Evolutionary conservation across 768 basidiomycete genomes (phyloP), one percentile per base, ranked within the genome.

Genomic region (Gloeopeniophorella convolvens): DNA sequence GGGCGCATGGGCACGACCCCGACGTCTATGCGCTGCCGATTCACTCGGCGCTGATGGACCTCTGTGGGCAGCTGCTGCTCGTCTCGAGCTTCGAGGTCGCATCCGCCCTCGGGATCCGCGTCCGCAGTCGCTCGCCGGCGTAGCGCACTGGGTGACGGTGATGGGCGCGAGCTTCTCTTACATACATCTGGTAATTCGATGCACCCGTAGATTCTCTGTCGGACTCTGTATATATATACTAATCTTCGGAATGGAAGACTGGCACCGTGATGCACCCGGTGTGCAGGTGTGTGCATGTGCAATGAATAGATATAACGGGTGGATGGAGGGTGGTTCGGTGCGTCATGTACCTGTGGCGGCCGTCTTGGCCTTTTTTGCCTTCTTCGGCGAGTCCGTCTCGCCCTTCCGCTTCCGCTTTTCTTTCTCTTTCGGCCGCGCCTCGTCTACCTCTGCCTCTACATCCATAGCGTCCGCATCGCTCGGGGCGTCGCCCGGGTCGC

Each of bases 1-100:
- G 92, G 91, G 75, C 77, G 0, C 79, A 72, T 48, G 72, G 78
- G 10, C 72, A 81, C 23, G 93, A 97, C 63, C 93, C 93, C 5
- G 93, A 97, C 64, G 83, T 87, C 68, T 94, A 95, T 63, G 91
- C 91, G 2, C 69, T 97, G n/a, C 93, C 93, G 7, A 78, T 95
- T 23, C 92, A 95, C 57, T 91, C 89, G 10, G 89, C 92, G 1
- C 62, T 90, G 35, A 84, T 93, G 74, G 90, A 94, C 64, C 78
- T 95, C 44, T 67, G 87, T 27, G 89, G 90, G 13, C 87, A 93
- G 63, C 63, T 85, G 18, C 70, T 95, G 7, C 77, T 97, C 8
- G 89, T 90, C 2, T 59, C 77, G 1, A 86, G 85, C 63, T 89
- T 86, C 58, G 76, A 82, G 63, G 67, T 89, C 24, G 83, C 83